These are phyloP conservation scores for Centella asiatica DNA, from an alignment of 129 eudicot genomes.

Conservation along the genomic window DNA sequence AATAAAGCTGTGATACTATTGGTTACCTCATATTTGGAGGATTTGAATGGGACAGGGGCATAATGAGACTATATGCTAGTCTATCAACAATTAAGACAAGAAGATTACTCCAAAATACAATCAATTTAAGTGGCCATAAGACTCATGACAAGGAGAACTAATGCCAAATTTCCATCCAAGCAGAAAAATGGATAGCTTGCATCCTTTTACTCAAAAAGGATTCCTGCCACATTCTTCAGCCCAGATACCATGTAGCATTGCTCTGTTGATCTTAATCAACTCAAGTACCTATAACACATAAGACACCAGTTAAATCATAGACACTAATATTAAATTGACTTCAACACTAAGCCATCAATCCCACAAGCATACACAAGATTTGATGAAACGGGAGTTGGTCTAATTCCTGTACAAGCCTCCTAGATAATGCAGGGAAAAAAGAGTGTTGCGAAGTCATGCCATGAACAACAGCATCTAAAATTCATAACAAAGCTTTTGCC, in stretches of 20 bases:
- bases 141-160: no score
- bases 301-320: background rate
- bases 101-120: no score
- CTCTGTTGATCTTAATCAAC: background rate
- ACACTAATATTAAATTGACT: background rate
- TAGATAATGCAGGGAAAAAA: background rate
- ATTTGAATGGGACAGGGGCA: no score
- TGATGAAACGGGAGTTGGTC: background rate
- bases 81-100: no score
- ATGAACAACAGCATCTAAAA: background rate
- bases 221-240: no score
- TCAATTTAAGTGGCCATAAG: no score
- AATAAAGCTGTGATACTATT: no score
- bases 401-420: background rate
- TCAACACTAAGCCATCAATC: background rate
- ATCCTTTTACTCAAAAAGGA: slow-evolving; percentile 1
- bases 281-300: slow-evolving; percentile 13
- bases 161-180: background rate
- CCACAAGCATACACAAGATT: background rate
- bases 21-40: no score
- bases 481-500: background rate
- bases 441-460: background rate
- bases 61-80: no score
- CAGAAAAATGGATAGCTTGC: background rate
- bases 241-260: background rate